Percentiles rank a stretch among this genome's conserved stretches.
Evolutionary conservation across 371 early-diverging fungal species (phyloP).

Genomic region (Smittium mucronatum): DNA sequence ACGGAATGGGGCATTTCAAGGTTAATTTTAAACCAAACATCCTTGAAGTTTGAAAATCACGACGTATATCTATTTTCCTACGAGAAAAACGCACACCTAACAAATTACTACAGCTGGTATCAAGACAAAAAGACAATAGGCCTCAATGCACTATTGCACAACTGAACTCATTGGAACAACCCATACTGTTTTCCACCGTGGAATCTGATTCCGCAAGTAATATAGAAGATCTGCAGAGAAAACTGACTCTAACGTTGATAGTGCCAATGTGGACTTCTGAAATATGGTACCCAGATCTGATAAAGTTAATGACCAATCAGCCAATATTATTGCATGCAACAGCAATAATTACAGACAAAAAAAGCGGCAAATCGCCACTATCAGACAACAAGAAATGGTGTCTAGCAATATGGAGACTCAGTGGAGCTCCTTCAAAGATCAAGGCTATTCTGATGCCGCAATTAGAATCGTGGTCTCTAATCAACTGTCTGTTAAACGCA

Average conservation of each 20-base stretch:
- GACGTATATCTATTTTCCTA: conserved; percentile 29
- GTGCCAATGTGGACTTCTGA: no score
- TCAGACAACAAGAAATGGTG: no score
- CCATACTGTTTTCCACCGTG: conserved; percentile 20
- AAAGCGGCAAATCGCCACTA: no score
- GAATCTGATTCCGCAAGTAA: conserved; percentile 22
- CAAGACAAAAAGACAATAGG: conserved; percentile 21
- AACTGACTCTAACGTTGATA: no score
- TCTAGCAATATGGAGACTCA: not conserved
- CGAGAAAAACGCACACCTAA: conserved; percentile 9
- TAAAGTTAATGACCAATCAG: no score
- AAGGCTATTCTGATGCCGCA: not conserved
- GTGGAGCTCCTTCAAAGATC: not conserved
- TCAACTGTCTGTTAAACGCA: not conserved
- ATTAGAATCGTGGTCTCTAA: not conserved
- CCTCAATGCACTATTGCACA: conserved; percentile 23
- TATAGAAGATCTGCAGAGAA: no score
- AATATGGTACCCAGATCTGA: no score
- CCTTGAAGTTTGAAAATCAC: not conserved
- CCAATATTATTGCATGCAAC: no score
- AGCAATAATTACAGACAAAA: not conserved
- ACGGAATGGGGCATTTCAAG: conserved; percentile 8
- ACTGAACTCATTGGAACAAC: conserved; percentile 15
- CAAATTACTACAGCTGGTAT: conserved; percentile 15
- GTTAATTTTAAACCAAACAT: not conserved